Percentiles rank a stretch among this genome's conserved stretches.
Conservation (phyloP, 2,329 filamentous ascomycete species). For the Aspergillus glaucus region DNA sequence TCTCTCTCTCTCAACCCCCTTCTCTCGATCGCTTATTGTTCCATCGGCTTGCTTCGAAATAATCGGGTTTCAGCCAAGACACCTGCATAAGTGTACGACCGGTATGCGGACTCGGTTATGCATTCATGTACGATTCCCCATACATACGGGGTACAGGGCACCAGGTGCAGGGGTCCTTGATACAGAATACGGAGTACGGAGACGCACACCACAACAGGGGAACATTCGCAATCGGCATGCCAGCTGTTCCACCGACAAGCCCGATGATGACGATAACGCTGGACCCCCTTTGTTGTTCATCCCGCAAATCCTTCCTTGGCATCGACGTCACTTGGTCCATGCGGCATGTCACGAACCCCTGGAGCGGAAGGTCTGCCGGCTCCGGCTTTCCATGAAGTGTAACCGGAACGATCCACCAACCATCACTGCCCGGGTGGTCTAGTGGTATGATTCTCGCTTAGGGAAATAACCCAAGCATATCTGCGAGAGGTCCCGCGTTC, state of each 20-base stretch:
- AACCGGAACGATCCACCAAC: background rate
- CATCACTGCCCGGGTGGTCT: conserved; percentile 11
- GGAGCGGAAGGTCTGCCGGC: background rate
- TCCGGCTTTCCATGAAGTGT: background rate
- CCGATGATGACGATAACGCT: background rate
- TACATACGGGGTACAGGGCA: background rate
- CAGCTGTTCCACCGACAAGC: background rate
- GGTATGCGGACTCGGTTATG: background rate
- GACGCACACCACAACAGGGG: background rate
- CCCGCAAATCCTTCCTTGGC: conserved; percentile 16
- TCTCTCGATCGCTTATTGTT: background rate
- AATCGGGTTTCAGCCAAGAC: background rate
- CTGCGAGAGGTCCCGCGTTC: conserved; percentile 14
- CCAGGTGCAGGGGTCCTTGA: no score
- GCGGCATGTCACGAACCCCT: background rate
- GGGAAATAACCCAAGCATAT: conserved; percentile 8
- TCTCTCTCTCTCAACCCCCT: no score
- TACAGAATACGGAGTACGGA: conserved; percentile 1
- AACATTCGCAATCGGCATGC: no score
- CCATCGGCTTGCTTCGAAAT: background rate
- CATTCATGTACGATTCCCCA: background rate
- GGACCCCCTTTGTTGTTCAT: background rate
- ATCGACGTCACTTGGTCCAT: conserved; percentile 11
- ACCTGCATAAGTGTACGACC: background rate
- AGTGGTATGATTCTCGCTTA: conserved; percentile 14